Evolutionary conservation across 2,329 filamentous ascomycete species (phyloP), one percentile per base, ranked within the genome.

Genomic region (Calonectria multiphialidica): DNA sequence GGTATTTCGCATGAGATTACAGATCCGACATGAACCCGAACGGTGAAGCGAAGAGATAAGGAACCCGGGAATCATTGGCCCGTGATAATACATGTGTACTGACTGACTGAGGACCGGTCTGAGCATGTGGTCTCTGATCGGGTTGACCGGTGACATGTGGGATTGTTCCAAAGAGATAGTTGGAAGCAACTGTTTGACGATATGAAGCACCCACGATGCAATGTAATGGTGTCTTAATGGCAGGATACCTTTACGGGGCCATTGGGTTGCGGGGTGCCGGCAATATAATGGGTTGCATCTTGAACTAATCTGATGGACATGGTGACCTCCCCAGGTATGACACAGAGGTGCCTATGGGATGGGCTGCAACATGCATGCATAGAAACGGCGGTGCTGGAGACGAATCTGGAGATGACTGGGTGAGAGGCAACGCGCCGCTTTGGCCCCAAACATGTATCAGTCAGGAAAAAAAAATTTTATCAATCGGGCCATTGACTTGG

Each of bases 11-110:
- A 57, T 30, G 15, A 16, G 45, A 47, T 67, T 28, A 66, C 53
- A 64, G 40, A 75, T 68, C 68, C 53, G 63, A 70, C 70, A 63
- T 30, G 61, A 49, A 63, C 70, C 21, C 16, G 10, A 35, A 12
- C 42, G 42, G 50, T 37, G 49, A 68, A 33, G 35, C 23, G 62
- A 42, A n/a, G 30, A 78, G 77, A 79, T 79, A 79, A 79, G 74
- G 45, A 42, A 37, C 55, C 25, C 44, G 28, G 42, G 59, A 57
- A 25, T 62, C 62, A 79, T 79, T 79, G 77, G 77, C 49, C 44
- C 33, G 10, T 33, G 25, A 30, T 44, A 37, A 37, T 15, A 37
- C 35, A 15, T 37, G 9, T 37, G 9, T 37, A 15, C 12, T 30
- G 28, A 63, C 55, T 28, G 47, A 65, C 42, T 35, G 50, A 68